These are phyloP conservation scores for Monosiga brevicollis DNA, from an alignment of 78 protist genomes.

Conservation along the genomic window DNA sequence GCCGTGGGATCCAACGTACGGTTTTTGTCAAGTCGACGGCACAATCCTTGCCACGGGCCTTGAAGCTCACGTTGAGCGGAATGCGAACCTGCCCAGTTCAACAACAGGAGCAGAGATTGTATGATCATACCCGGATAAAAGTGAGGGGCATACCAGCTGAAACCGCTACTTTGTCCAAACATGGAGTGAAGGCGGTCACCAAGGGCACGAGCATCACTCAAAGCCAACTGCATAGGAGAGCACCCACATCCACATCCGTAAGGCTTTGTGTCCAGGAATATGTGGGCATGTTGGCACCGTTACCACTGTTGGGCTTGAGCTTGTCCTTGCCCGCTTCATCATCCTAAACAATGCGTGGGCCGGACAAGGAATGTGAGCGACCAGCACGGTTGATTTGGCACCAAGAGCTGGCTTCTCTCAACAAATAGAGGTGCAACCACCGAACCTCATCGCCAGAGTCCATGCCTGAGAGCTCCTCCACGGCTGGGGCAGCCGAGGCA, in stretches of 20 bases:
- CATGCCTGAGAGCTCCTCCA: neutral
- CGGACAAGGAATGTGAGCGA: neutral
- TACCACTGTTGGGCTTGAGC: slow-evolving; percentile 31
- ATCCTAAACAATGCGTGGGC: neutral
- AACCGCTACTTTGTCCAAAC: too few relatives aligned
- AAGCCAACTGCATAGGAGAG: too few relatives aligned
- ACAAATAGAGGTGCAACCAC: neutral
- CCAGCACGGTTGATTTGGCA: too few relatives aligned
- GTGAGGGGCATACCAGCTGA: too few relatives aligned
- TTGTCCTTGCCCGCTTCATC: slow-evolving; percentile 14
- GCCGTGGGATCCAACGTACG: neutral
- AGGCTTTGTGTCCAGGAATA: slow-evolving; percentile 74
- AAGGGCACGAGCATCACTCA: too few relatives aligned
- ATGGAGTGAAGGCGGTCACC: too few relatives aligned
- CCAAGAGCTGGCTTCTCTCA: too few relatives aligned
- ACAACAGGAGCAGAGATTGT: too few relatives aligned
- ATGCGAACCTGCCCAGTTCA: slow-evolving; percentile 14
- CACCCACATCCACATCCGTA: slow-evolving; percentile 22
- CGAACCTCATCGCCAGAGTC: neutral
- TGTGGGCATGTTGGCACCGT: slow-evolving; percentile 34
- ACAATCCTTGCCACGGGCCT: slow-evolving; percentile 7
- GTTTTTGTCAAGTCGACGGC: slow-evolving; percentile 12
- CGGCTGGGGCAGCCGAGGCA: too few relatives aligned
- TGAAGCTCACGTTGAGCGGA: neutral
- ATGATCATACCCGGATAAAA: too few relatives aligned